Percentiles rank a stretch among this genome's conserved stretches.
Conservation (phyloP, 2,329 filamentous ascomycete genomes). For the Orbilia quercus region DNA sequence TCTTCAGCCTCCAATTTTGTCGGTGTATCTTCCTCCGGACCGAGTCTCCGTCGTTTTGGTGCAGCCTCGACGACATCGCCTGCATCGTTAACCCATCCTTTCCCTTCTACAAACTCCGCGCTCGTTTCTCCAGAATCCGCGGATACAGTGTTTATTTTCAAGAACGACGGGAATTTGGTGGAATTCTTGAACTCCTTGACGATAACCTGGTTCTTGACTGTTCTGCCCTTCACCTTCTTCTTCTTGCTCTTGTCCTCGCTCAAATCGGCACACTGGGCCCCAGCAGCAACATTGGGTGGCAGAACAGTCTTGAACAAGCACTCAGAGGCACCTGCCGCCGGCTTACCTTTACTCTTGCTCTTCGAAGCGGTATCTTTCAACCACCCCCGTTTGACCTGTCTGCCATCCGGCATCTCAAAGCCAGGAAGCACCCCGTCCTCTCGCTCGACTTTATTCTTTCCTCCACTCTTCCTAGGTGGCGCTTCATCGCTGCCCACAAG, state of each 20-base stretch:
- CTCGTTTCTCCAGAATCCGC: slow-evolving; percentile 65
- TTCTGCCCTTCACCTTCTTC: slow-evolving; percentile 65
- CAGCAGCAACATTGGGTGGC: slow-evolving; percentile 68
- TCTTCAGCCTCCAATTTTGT: slow-evolving; percentile 27
- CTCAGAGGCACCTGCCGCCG: slow-evolving; percentile 71
- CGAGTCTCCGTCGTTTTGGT: slow-evolving; percentile 62
- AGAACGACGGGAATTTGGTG: slow-evolving; percentile 81
- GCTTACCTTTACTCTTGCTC: slow-evolving; percentile 62
- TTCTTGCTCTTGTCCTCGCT: slow-evolving; percentile 63
- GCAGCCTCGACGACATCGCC: slow-evolving; percentile 78
- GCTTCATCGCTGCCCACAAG: slow-evolving; percentile 58
- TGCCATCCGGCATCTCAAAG: slow-evolving; percentile 75
- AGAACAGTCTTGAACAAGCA: slow-evolving; percentile 85
- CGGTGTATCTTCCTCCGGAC: slow-evolving; percentile 57
- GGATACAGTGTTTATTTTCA: slow-evolving; percentile 70
- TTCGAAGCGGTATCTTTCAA: slow-evolving; percentile 70
- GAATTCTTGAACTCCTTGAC: slow-evolving; percentile 93
- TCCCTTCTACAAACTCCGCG: slow-evolving; percentile 79
- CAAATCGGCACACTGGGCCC: slow-evolving; percentile 20
- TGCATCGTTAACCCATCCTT: slow-evolving; percentile 85
- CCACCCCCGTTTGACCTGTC: slow-evolving; percentile 90
- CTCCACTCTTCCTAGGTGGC: slow-evolving; percentile 55
- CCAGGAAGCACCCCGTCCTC: slow-evolving; percentile 72
- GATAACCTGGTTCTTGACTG: slow-evolving; percentile 73
- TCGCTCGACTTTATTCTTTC: slow-evolving; percentile 64